phyloP scores from a whole-genome alignment of 805 yeast species.

The Wickerhamiella parazyma region DNA sequence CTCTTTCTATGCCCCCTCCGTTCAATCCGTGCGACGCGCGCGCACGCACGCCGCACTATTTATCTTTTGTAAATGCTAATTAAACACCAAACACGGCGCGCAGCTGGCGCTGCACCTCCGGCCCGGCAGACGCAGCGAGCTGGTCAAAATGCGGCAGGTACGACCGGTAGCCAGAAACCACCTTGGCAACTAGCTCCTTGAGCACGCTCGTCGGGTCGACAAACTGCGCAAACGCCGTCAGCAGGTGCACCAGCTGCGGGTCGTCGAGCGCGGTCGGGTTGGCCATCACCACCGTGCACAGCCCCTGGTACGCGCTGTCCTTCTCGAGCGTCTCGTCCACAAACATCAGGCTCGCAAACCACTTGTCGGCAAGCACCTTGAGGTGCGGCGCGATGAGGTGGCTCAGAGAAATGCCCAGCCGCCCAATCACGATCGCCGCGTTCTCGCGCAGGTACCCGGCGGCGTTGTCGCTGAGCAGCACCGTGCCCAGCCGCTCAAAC shows the following conservation, averaged over 20 bases:
- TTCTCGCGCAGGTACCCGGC: constrained; percentile 49
- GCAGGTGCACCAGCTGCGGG: constrained; percentile 21
- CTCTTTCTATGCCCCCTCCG: too few species aligned
- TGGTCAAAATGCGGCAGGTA: constrained; percentile 18
- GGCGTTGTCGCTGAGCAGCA: constrained; percentile 44
- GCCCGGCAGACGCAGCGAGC: constrained; percentile 14
- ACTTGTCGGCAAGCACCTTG: constrained; percentile 42
- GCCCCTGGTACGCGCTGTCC: constrained; percentile 74
- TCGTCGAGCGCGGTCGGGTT: constrained; percentile 52
- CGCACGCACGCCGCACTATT: too few species aligned
- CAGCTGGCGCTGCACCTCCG: constrained; percentile 19
- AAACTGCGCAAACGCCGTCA: constrained; percentile 20
- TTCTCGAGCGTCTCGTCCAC: constrained; percentile 77
- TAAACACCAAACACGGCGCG: constrained; percentile 13
- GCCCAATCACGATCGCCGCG: constrained; percentile 78
- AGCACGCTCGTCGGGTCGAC: constrained; percentile 24
- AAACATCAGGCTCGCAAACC: constrained; percentile 59
- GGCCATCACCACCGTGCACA: constrained; percentile 51
- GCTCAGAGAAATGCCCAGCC: constrained; percentile 58
- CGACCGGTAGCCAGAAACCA: constrained; percentile 19
- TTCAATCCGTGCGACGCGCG: too few species aligned
- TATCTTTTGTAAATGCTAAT: not conserved
- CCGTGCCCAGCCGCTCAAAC: constrained; percentile 42
- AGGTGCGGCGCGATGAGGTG: constrained; percentile 46
- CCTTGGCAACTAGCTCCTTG: constrained; percentile 19